phyloP scores from a whole-genome alignment of 768 basidiomycete species.

The Scleroderma bovista region DNA sequence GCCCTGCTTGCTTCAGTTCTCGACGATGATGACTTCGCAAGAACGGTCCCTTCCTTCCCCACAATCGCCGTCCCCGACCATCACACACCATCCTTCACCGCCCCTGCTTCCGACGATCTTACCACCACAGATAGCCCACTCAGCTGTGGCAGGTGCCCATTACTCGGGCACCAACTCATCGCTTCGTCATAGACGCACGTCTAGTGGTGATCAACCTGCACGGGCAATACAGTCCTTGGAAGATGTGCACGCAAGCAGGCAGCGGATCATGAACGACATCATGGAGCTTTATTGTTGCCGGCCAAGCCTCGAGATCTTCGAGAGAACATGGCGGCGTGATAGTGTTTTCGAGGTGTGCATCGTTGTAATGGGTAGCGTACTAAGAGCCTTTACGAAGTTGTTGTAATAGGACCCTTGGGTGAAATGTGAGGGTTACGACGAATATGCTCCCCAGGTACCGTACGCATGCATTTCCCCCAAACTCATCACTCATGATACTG shows the following conservation, averaged over 20 bases:
- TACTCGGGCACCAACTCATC: constrained; percentile 44
- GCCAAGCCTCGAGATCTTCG: constrained; percentile 49
- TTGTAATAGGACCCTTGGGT: constrained; percentile 42
- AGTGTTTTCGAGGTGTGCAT: constrained; percentile 48
- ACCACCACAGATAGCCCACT: constrained; percentile 47
- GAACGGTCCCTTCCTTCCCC: constrained; percentile 12
- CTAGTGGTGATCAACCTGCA: constrained; percentile 19
- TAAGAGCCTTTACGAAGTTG: neutral
- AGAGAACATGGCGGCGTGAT: constrained; percentile 47
- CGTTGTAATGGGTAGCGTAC: neutral
- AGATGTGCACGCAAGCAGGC: constrained; percentile 35
- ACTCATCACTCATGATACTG: neutral
- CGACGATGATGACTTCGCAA: constrained; percentile 1
- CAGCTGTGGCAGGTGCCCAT: constrained; percentile 57
- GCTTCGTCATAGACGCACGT: neutral
- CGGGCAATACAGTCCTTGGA: neutral
- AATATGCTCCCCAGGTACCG: constrained; percentile 51
- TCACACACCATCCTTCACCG: constrained; percentile 42
- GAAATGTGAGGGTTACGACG: constrained; percentile 42
- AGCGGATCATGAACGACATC: constrained; percentile 50
- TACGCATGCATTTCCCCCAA: neutral
- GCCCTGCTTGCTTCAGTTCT: neutral
- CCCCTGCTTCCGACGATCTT: constrained; percentile 41
- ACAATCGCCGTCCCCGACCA: constrained; percentile 31
- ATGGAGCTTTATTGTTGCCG: constrained; percentile 51